Base-by-base conservation (phyloP, 257 asterid species). In the Knoxia roxburghii region DNA sequence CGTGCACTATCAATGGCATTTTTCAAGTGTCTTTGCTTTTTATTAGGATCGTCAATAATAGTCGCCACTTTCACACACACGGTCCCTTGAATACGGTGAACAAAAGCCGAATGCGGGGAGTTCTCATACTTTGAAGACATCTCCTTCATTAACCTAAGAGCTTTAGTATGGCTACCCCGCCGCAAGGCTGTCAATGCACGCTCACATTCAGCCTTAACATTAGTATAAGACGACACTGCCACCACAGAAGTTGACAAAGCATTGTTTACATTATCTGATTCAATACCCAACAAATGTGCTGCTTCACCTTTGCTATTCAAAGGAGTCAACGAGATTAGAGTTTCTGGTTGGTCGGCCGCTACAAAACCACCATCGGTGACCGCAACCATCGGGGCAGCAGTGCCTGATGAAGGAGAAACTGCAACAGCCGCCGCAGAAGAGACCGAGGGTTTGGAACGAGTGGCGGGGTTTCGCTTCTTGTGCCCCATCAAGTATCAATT, bases 141-240 rank as follows among this genome's bases (percentile, higher is more conserved):
- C 50, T 90, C 96, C 84, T 85, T 88, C 87, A 90, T 86, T 80
- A 88, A 49, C 62, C 90, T 82, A 24, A 90, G 81, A 70, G 97
- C 86, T 77, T 81, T 86, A 18, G 76, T 83, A 78, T 86, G 88
- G 82, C 82, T 90, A 24, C 96, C 95, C 9, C 85, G 72, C 14
- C 96, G 83, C 71, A 90, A 57, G 4, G 90, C 76, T 10, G 84
- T 83, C 27, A 90, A 81, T 37, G 92, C 87, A 56, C 87, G 86
- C 81, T 86, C 96, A 51, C 97, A 90, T 66, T 85, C 93, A 2
- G 66, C 57, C 76, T 78, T 86, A 64, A 90, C 68, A 56, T 78
- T 37, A 46, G 82, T 68, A 78, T 65, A 75, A 10, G 85, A 67
- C 12, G 81, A 64, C 11, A 75, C 59, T 33, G 66, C 61, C 6